A percentile compares a stretch with the other conserved stretches of the same genome.
These are phyloP conservation scores for Penicillium parvum DNA, from an alignment of 495 filamentous ascomycete genomes.

Conservation along the genomic window DNA sequence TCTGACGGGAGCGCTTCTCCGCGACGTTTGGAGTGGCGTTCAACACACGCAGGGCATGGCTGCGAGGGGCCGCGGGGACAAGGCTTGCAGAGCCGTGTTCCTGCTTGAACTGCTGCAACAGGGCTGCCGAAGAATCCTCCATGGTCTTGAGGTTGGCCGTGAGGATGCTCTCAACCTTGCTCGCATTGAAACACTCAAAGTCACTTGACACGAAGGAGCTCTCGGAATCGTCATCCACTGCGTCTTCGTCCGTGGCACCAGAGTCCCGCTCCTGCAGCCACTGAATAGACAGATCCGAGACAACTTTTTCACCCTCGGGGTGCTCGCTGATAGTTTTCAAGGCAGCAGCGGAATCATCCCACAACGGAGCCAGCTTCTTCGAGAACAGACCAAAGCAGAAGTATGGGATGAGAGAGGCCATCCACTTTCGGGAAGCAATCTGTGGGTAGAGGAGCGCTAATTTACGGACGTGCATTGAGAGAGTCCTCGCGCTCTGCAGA, in stretches of 20 bases:
- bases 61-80: constrained; percentile 50
- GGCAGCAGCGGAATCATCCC: constrained; percentile 74
- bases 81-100: constrained; percentile 30
- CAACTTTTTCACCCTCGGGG: constrained; percentile 64
- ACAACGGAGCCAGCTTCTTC: constrained; percentile 72
- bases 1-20: constrained; percentile 75
- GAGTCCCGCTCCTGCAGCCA: constrained; percentile 67
- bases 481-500: constrained; percentile 65
- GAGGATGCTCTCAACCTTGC: constrained; percentile 48
- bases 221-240: constrained; percentile 20
- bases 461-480: constrained; percentile 81
- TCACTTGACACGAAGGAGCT: constrained; percentile 40
- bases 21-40: constrained; percentile 67
- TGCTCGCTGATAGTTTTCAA: constrained; percentile 70
- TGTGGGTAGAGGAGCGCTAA: constrained; percentile 58
- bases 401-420: constrained; percentile 65
- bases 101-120: constrained; percentile 32
- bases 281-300: constrained; percentile 68
- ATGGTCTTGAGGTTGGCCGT: constrained; percentile 21
- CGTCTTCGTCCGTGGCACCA: constrained; percentile 18
- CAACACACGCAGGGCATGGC: constrained; percentile 76
- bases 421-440: constrained; percentile 53
- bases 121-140: constrained; percentile 17
- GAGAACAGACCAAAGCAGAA: constrained; percentile 90
- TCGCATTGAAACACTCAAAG: constrained; percentile 79